Evolutionary conservation across 768 basidiomycete species (phyloP), one percentile per base, ranked within the genome.

Genomic region (Russula compacta): DNA sequence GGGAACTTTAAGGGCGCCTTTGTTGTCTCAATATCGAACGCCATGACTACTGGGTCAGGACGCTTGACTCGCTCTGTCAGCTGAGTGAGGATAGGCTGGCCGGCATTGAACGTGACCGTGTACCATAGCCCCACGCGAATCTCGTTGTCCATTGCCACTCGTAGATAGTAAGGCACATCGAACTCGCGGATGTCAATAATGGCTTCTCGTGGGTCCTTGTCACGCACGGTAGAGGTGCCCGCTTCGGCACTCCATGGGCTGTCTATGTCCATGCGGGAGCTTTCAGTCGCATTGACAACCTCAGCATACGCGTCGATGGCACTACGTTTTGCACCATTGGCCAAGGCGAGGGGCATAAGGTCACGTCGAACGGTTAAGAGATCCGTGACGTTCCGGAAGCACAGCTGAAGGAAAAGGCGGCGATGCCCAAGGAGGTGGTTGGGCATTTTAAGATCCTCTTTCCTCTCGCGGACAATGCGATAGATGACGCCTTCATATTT

Each of bases 1-100:
- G 97, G 95, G 70, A 98, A 98, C 73, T 98, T 98, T 68, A 98
- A 83, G n/a, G 97, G 95, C n/a, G 92, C 89, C 75, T 99, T 99
- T 1, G 95, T 95, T 17, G 92, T 95, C 73, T 99, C 97, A 70
- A 99, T 99, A 84, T 98, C 97, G 72, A 80, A 99, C 0, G 97
- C 97, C 92, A 99, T 89, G 55, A 99, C 94, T 46, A 99, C 94
- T 0, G 97, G 97, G 69, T 99, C 97, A 21, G 97, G 94, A 82
- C 97, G 94, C 71, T 97, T 95, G 61, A 98, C 94, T 58, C 92
- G 84, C 67, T 95, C 91, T 21, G 77, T 73, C 59, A 98, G 81
- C 49, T 74, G 84, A 40, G 73, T 75, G 70, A 98, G 84, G 12
- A 76, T 75, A 5, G 93, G 91, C 58, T 87, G 83, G 5, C 94